Evolutionary conservation across 768 basidiomycete genomes (phyloP), one percentile per base, ranked within the genome.

Genomic region (Suillus weaverae): DNA sequence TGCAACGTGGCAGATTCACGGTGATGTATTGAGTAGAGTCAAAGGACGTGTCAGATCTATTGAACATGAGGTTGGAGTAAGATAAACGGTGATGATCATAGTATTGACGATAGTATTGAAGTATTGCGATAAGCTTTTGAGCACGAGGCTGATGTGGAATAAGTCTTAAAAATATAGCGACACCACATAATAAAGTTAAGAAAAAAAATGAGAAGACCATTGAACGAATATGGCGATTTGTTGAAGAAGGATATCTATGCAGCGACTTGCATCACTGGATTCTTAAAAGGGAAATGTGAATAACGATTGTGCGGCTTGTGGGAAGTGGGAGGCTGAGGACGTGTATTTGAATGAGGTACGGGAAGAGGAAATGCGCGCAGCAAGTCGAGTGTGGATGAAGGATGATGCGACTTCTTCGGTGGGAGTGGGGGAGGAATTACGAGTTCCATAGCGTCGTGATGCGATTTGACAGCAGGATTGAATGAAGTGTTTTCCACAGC

Each of bases 281-380:
- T 66, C 35, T 59, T 61, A 50, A 61, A 66, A 14, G 69, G 51
- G 36, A 51, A 70, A 68, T 72, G 76, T 36, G 71, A 70, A 72
- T 69, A 68, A 65, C 51, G 71, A 67, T 57, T 67, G 66, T 69
- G 73, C 62, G 76, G 48, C 61, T 72, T 70, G 54, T 74, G 70
- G 50, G 66, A 70, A 33, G 50, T 64, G 64, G 64, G 64, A 50
- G 67, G 53, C 61, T 65, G 74, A 46, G 62, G 38, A 64, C 61
- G 36, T 14, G 68, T 64, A 64, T 66, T 61, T 1, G 71, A 63
- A 57, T 70, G 73, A 33, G 78, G 71, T 43, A 78, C 62, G 14
- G 84, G 83, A 66, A 85, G 70, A 33, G 84, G 84, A 59, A 86
- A 86, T 18, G 83, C 75, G 57, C 79, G 77, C 33, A 85, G 77